Evolutionary conservation across 2,329 filamentous ascomycete genomes (phyloP).

Genomic region (Phaeosphaeria sp.): DNA sequence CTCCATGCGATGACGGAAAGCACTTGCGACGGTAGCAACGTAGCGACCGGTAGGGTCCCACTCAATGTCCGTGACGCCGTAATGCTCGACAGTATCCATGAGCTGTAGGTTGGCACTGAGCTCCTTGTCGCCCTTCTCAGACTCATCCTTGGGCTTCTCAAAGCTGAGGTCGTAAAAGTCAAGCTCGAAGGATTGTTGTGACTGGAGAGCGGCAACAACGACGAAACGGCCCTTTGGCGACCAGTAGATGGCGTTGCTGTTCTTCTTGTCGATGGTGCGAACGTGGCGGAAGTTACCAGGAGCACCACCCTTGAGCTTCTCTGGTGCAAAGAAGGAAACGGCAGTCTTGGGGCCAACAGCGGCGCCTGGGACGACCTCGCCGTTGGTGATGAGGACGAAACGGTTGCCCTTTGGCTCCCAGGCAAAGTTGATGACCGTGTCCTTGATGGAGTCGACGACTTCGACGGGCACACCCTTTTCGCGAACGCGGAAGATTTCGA

Average conservation of each 20-base stretch:
- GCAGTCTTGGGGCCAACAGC: slow-evolving; percentile 92
- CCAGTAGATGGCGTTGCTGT: slow-evolving; percentile 99
- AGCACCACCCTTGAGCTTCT: slow-evolving; percentile 83
- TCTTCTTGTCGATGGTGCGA: slow-evolving; percentile 97
- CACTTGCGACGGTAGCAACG: slow-evolving; percentile 89
- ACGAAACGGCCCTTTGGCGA: slow-evolving; percentile 95
- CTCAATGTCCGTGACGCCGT: slow-evolving; percentile 95
- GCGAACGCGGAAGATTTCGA: slow-evolving; percentile 96
- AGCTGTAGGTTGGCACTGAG: slow-evolving; percentile 92
- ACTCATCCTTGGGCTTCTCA: slow-evolving; percentile 77
- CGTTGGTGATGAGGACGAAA: slow-evolving; percentile 95
- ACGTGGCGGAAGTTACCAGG: slow-evolving; percentile 97
- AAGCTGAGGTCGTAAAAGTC: slow-evolving; percentile 99
- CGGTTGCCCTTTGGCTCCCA: slow-evolving; percentile 99
- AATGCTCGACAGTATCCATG: slow-evolving; percentile 94
- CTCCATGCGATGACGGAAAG: slow-evolving; percentile 98
- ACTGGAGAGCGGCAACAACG: slow-evolving; percentile 89
- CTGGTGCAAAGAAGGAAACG: slow-evolving; percentile 94
- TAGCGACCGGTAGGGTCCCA: slow-evolving; percentile 98
- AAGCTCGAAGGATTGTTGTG: slow-evolving; percentile 90
- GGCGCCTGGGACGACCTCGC: slow-evolving; percentile 77
- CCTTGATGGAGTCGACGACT: slow-evolving; percentile 96
- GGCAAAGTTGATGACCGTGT: slow-evolving; percentile 98
- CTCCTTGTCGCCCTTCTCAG: slow-evolving; percentile 90
- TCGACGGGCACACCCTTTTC: slow-evolving; percentile 99